Base-by-base conservation (phyloP, 345 rosid genomes). In the Noccaea caerulescens region DNA sequence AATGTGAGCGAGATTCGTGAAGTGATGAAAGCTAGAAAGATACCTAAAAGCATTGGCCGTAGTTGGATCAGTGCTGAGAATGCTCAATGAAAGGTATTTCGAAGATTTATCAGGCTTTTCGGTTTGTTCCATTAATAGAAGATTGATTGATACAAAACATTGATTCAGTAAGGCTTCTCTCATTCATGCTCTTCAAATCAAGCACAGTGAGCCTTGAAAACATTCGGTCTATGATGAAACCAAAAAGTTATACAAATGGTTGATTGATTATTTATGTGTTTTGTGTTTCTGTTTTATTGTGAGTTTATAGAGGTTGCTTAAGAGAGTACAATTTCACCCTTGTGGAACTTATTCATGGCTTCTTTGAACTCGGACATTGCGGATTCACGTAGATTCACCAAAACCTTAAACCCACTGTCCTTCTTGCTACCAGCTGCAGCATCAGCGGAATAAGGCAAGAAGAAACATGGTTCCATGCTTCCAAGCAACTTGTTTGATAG, bases 391-490 rank as follows among this genome's bases (percentile, higher is more conserved):
- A 90, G 52, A 58, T 83, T 86, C 69, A 85, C 88, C 78, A 86
- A 71, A 34, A 89, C 87, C 82, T 84, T 84, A 67, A 92, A 92
- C 50, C 92, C 92, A 65, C 73, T 86, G 7, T 78, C 84, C 0
- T 4, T 77, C 10, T 71, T 75, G 67, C 57, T 59, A 64, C 58
- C 72, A 63, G 65, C 66, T 46, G 71, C 66, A n/a, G 75, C 80
- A 9, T 73, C 72, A 58, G 77, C 62, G 4, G 90, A 84, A 59
- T 77, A 82, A 42, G 98, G 98, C 89, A 92, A 71, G 88, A 90
- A 90, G 71, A 86, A 90, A 79, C 96, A 89, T 54, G 93, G 91
- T 68, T 84, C 95, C 53, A 80, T 72, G 49, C 98, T 87, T 10
- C 98, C 96, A 13, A 90, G 83, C 54, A 92, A 72, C 45, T 83